phyloP scores from a whole-genome alignment of 306 rosid genomes.

The Purshia tridentata region DNA sequence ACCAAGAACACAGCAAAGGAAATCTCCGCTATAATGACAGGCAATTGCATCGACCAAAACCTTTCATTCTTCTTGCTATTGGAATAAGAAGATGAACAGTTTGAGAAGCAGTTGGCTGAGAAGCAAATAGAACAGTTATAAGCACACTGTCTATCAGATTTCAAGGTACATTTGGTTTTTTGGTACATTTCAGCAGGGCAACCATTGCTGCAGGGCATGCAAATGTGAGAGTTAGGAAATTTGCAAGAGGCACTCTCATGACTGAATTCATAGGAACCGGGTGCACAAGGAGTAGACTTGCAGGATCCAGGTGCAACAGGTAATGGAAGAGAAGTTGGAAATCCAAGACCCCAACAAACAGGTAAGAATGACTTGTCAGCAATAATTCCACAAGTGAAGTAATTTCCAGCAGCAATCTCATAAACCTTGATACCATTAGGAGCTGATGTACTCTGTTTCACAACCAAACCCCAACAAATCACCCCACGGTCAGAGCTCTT shows the following conservation, averaged over 20 bases:
- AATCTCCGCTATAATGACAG: constrained; percentile 67
- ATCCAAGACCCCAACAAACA: constrained; percentile 88
- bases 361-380: constrained; percentile 73
- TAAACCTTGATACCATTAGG: constrained; percentile 60
- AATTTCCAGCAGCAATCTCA: constrained; percentile 82
- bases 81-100: constrained; percentile 53
- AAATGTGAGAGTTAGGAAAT: constrained; percentile 46
- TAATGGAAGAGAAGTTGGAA: constrained; percentile 75
- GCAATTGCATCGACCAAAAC: constrained; percentile 68
- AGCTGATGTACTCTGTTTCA: constrained; percentile 61
- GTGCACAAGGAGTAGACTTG: constrained; percentile 62
- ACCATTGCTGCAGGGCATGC: constrained; percentile 66
- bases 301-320: constrained; percentile 75
- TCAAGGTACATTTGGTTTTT: constrained; percentile 48
- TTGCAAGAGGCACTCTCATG: constrained; percentile 52
- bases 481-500: constrained; percentile 69
- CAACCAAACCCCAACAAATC: constrained; percentile 78
- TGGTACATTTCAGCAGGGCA: constrained; percentile 77
- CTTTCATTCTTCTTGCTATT: constrained; percentile 49
- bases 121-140: constrained; percentile 78
- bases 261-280: constrained; percentile 60
- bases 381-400: constrained; percentile 82
- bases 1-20: constrained; percentile 67
- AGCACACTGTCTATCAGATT: constrained; percentile 63
- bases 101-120: constrained; percentile 53